A percentile compares a stretch with the other conserved stretches of the same genome.
Conservation (phyloP, 495 filamentous ascomycete species). For the Lasiosphaeria ovina region DNA sequence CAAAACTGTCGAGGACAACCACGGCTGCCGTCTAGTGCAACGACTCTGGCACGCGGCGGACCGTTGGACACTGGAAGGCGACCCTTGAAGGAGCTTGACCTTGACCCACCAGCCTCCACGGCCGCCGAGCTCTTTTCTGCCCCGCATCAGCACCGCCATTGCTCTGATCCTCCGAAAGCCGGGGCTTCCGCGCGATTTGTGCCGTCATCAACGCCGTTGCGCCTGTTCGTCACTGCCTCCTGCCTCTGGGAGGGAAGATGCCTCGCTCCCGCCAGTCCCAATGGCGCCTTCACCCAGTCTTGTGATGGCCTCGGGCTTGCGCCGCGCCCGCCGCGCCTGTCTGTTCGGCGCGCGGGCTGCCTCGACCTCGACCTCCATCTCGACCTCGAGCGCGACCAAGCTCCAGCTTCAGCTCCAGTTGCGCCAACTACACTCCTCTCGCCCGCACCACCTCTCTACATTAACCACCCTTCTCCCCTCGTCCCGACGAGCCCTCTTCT, state of each 20-base stretch:
- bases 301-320: conserved; percentile 26
- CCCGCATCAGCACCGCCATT: neutral
- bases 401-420: too few species aligned
- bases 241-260: conserved; percentile 13
- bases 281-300: conserved; percentile 29
- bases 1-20: too few species aligned
- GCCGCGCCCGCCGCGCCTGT: conserved; percentile 10
- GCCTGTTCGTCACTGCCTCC: conserved; percentile 5
- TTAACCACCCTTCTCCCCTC: conserved; percentile 9
- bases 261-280: neutral
- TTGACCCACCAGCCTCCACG: neutral
- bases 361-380: neutral
- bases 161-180: neutral
- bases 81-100: too few species aligned
- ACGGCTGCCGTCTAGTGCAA: too few species aligned
- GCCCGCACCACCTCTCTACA: conserved; percentile 2
- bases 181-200: conserved; percentile 10
- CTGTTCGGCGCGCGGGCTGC: conserved; percentile 11
- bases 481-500: conserved; percentile 21
- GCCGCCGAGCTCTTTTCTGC: neutral
- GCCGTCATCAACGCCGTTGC: conserved; percentile 1
- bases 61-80: too few species aligned
- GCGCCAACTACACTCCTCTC: conserved; percentile 7
- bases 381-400: too few species aligned
- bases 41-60: too few species aligned